These are phyloP conservation scores for Micractinium conductrix DNA, from an alignment of 139 green algal genomes.

Conservation along the genomic window DNA sequence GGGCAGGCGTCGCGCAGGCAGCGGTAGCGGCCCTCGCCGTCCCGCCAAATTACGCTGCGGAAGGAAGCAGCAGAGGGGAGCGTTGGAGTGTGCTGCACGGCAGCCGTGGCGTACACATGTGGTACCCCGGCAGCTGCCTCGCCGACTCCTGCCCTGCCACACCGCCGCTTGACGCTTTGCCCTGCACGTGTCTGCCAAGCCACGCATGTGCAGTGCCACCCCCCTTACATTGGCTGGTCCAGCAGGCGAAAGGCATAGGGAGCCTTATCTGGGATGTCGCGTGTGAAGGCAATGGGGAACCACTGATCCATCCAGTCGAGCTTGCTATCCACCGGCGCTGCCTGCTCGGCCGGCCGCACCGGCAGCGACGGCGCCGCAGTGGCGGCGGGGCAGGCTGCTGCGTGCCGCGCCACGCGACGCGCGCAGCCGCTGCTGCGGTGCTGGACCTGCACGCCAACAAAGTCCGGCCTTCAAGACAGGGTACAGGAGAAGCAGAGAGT, in stretches of 20 bases:
- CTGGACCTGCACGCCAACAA: background rate
- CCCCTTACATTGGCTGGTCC: conserved; percentile 33
- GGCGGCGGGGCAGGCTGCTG: background rate
- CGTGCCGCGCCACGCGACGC: background rate
- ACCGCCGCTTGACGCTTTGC: no score
- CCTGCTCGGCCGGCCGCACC: background rate
- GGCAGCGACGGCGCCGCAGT: background rate
- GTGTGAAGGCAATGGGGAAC: conserved; percentile 20
- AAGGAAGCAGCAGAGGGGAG: background rate
- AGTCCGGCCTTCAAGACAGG: no score
- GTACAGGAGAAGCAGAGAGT: no score
- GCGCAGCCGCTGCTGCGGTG: background rate
- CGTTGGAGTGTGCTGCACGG: no score
- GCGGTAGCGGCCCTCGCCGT: conserved; percentile 8
- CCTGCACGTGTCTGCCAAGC: no score
- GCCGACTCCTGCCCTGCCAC: no score
- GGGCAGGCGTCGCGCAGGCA: conserved; percentile 52
- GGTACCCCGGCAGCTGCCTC: no score
- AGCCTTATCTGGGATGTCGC: conserved; percentile 11
- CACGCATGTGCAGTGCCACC: background rate
- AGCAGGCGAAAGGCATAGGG: conserved; percentile 33
- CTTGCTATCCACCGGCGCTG: background rate
- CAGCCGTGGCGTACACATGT: no score
- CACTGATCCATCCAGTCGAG: conserved; percentile 17
- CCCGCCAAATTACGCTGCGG: conserved; percentile 43